A percentile compares a stretch with the other conserved stretches of the same genome.
These are phyloP conservation scores for Cladosporium sphaerospermum DNA, from an alignment of 2,329 filamentous ascomycete genomes.

Conservation along the genomic window DNA sequence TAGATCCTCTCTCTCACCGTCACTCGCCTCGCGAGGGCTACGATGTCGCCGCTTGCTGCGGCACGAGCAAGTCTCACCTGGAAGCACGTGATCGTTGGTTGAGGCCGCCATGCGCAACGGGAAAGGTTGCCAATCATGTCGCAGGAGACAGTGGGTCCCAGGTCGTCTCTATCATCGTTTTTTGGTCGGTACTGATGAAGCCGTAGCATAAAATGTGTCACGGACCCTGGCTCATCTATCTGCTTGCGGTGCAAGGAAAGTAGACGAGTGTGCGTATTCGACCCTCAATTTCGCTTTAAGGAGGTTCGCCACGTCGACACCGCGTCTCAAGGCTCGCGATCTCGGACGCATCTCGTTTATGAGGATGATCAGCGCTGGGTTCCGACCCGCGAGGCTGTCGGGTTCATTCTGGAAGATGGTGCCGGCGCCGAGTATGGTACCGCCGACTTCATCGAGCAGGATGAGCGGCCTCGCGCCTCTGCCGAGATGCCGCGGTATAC, in stretches of 20 bases:
- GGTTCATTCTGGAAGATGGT: slow-evolving; percentile 19
- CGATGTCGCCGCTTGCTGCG: background rate
- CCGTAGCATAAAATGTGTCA: slow-evolving; percentile 18
- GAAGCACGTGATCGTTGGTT: background rate
- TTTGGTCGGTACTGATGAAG: background rate
- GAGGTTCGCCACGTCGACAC: slow-evolving; percentile 18
- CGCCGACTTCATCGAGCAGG: slow-evolving; percentile 13
- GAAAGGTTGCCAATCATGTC: slow-evolving; percentile 20
- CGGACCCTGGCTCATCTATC: slow-evolving; percentile 12
- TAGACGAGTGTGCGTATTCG: slow-evolving; percentile 17
- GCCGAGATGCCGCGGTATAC: background rate
- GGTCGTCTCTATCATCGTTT: background rate
- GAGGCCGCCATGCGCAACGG: slow-evolving; percentile 19
- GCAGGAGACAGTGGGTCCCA: slow-evolving; percentile 16
- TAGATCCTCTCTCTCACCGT: background rate
- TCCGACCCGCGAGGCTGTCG: slow-evolving; percentile 16
- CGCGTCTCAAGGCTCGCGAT: slow-evolving; percentile 3
- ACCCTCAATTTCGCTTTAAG: slow-evolving; percentile 19
- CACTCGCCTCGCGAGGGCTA: background rate
- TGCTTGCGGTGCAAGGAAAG: slow-evolving; percentile 19
- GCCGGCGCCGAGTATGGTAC: slow-evolving; percentile 18
- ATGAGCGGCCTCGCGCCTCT: background rate
- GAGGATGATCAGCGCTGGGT: slow-evolving; percentile 19
- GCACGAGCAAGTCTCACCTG: background rate
- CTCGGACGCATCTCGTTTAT: slow-evolving; percentile 14